Conservation (phyloP, 2,329 filamentous ascomycete species). For the Trichoderma aggressivum region DNA sequence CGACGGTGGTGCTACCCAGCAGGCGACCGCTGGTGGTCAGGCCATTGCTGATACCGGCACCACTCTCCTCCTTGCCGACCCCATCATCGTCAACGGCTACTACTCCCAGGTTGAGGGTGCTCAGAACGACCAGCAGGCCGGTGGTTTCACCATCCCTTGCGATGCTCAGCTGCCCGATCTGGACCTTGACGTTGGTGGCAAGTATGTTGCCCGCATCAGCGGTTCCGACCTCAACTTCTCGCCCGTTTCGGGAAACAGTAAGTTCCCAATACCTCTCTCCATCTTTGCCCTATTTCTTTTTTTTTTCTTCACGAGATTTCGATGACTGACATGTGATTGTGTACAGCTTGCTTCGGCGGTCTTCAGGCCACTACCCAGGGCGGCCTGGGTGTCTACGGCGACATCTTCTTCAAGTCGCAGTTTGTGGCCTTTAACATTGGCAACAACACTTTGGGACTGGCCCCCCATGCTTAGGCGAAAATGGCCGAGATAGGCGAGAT, state of each 20-base stretch:
- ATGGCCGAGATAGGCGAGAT: neutral
- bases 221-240: slow-evolving; percentile 54
- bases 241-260: slow-evolving; percentile 48
- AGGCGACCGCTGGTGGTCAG: slow-evolving; percentile 38
- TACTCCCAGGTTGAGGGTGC: slow-evolving; percentile 48
- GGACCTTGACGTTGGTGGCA: slow-evolving; percentile 56
- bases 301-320: neutral
- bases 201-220: slow-evolving; percentile 54
- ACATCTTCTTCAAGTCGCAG: slow-evolving; percentile 60
- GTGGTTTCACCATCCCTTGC: slow-evolving; percentile 49
- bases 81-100: slow-evolving; percentile 47
- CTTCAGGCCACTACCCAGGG: slow-evolving; percentile 54
- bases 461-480: slow-evolving; percentile 28
- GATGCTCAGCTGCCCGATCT: slow-evolving; percentile 45
- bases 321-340: neutral
- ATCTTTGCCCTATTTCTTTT: neutral
- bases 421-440: slow-evolving; percentile 57
- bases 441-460: slow-evolving; percentile 53
- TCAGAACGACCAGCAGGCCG: slow-evolving; percentile 35
- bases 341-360: slow-evolving; percentile 63
- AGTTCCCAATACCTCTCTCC: slow-evolving; percentile 29
- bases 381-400: slow-evolving; percentile 59
- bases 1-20: slow-evolving; percentile 39
- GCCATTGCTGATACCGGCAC: slow-evolving; percentile 59
- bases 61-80: slow-evolving; percentile 59